Percentiles rank a stretch among this genome's conserved stretches.
Conservation (phyloP, 208 protist species). For the Trypanosoma conorhini region DNA sequence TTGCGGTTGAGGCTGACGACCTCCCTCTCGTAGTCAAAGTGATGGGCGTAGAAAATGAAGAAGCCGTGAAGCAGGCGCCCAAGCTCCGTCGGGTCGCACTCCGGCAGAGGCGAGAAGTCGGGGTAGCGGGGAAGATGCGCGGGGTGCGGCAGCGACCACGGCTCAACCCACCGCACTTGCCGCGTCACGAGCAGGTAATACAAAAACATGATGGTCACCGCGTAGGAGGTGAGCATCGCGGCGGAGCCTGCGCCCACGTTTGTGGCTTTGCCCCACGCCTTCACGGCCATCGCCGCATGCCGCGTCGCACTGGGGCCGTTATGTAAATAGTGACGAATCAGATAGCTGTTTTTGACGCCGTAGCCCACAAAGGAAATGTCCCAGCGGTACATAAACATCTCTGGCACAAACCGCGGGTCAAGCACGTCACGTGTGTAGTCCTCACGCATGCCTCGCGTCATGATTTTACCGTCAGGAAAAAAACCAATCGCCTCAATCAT, state of each 20-base stretch:
- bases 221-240: slow-evolving; percentile 89
- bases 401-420: slow-evolving; percentile 80
- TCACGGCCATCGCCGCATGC: slow-evolving; percentile 83
- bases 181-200: slow-evolving; percentile 85
- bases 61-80: slow-evolving; percentile 83
- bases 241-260: slow-evolving; percentile 76
- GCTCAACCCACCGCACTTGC: slow-evolving; percentile 81
- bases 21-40: slow-evolving; percentile 85
- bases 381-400: slow-evolving; percentile 92
- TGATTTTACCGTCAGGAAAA: slow-evolving; percentile 86
- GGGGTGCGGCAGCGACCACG: slow-evolving; percentile 85
- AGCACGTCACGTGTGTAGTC: slow-evolving; percentile 87
- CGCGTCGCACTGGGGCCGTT: slow-evolving; percentile 55
- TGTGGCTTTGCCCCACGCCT: slow-evolving; percentile 91
- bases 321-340: slow-evolving; percentile 85
- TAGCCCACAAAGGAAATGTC: slow-evolving; percentile 90
- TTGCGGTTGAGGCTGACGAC: slow-evolving; percentile 79
- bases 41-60: slow-evolving; percentile 82
- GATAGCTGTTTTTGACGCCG: slow-evolving; percentile 91
- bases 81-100: slow-evolving; percentile 73
- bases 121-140: slow-evolving; percentile 86
- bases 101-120: slow-evolving; percentile 72
- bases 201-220: slow-evolving; percentile 84
- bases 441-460: slow-evolving; percentile 86
- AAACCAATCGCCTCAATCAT: slow-evolving; percentile 88